A percentile compares a stretch with the other conserved stretches of the same genome.
Conservation (phyloP, 202 grass and related monocot genomes). For the Panicum hallii region DNA sequence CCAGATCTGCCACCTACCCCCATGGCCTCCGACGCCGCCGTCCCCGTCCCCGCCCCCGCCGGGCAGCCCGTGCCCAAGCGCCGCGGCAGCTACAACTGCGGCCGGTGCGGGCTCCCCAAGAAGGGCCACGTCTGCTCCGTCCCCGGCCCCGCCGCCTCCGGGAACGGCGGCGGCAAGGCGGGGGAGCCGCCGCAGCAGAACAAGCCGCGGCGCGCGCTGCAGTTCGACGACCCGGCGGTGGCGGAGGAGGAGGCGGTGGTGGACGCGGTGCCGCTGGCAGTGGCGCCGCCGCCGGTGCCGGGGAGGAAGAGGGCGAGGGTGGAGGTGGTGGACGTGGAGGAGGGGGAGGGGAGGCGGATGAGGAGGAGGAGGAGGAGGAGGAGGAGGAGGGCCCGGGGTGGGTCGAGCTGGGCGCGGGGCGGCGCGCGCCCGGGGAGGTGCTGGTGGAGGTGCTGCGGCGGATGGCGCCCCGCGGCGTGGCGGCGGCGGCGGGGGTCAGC, state of each 20-base stretch:
- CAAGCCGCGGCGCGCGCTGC: conserved; percentile 36
- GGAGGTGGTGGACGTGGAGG: conserved; percentile 9
- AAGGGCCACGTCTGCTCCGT: conserved; percentile 79
- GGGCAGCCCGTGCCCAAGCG: conserved; percentile 37
- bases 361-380: neutral
- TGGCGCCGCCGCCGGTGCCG: neutral
- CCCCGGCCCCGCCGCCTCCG: neutral
- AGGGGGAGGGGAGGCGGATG: neutral
- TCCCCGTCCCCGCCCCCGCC: neutral
- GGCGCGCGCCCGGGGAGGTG: conserved; percentile 45
- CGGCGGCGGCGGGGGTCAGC: conserved; percentile 60
- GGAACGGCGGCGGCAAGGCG: neutral
- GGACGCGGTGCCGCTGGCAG: neutral
- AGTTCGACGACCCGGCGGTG: conserved; percentile 13
- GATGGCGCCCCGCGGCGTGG: conserved; percentile 58
- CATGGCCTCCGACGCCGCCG: conserved; percentile 47
- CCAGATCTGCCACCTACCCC: neutral
- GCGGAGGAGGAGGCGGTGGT: neutral
- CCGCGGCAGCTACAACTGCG: conserved; percentile 92
- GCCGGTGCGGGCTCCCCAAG: conserved; percentile 83
- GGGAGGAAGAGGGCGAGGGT: conserved; percentile 15
- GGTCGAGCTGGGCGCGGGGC: conserved; percentile 37
- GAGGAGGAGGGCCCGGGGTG: neutral
- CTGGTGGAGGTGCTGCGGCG: conserved; percentile 64
- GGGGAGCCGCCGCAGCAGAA: neutral